Conservation (phyloP, 1,284 basidiomycete genomes). For the Apiotrichum porosum region DNA sequence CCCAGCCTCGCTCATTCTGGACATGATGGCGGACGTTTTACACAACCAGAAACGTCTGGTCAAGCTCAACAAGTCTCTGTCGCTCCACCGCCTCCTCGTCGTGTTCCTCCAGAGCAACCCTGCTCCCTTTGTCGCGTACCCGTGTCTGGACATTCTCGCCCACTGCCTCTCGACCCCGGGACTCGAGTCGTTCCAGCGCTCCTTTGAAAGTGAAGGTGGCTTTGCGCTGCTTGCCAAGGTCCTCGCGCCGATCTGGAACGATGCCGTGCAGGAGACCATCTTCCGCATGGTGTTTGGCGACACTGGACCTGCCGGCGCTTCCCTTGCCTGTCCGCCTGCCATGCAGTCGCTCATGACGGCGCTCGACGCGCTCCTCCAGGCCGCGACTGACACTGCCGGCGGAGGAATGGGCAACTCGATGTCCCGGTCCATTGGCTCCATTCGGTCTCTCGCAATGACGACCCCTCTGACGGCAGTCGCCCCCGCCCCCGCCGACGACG, state of each 20-base stretch:
- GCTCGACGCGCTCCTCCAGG: constrained; percentile 35
- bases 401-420: background rate
- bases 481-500: background rate
- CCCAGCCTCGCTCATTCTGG: constrained; percentile 35
- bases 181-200: constrained; percentile 40
- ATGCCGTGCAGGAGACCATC: constrained; percentile 32
- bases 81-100: constrained; percentile 46
- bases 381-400: constrained; percentile 28
- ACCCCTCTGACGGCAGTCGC: background rate
- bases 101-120: constrained; percentile 47
- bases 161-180: constrained; percentile 32
- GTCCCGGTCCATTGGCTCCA: background rate
- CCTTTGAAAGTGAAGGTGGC: constrained; percentile 46
- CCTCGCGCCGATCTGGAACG: constrained; percentile 35
- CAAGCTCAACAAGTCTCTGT: constrained; percentile 44
- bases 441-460: constrained; percentile 1
- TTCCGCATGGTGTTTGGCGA: constrained; percentile 28
- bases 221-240: constrained; percentile 40
- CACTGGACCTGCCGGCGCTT: constrained; percentile 8
- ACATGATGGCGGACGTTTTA: constrained; percentile 34
- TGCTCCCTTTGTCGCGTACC: constrained; percentile 35
- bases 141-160: constrained; percentile 40
- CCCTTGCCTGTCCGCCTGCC: constrained; percentile 25
- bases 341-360: constrained; percentile 34
- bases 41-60: constrained; percentile 27